phyloP scores from a whole-genome alignment of 306 rosid genomes.

The Cercis canadensis region DNA sequence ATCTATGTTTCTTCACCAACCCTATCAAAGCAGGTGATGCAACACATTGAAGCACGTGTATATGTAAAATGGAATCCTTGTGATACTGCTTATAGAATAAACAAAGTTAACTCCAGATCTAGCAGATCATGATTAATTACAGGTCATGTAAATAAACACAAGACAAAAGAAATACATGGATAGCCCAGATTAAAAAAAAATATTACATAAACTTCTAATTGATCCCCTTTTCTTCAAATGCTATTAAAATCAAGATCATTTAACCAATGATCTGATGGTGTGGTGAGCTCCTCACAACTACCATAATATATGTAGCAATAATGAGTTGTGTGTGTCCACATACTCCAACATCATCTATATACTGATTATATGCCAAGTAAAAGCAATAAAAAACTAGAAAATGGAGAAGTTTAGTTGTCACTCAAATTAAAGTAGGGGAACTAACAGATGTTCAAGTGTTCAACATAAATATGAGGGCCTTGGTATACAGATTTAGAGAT shows the following conservation, averaged over 20 bases:
- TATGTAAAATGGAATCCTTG: conserved; percentile 25
- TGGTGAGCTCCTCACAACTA: background rate
- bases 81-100: conserved; percentile 10
- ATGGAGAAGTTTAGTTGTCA: conserved; percentile 1
- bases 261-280: conserved; percentile 7
- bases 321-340: no score
- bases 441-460: background rate
- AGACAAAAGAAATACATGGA: background rate
- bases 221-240: conserved; percentile 5
- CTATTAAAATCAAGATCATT: conserved; percentile 10
- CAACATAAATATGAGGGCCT: background rate
- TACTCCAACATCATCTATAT: no score
- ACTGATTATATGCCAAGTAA: background rate
- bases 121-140: conserved; percentile 19
- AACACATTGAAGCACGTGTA: background rate
- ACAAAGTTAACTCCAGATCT: conserved; percentile 20
- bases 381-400: conserved; percentile 25
- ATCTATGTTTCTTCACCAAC: background rate
- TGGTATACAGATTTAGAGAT: background rate
- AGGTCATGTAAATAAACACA: conserved; percentile 2
- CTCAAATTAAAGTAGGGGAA: conserved; percentile 14
- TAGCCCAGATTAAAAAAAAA: conserved; percentile 4
- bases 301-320: background rate
- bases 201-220: background rate
- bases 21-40: background rate